Evolutionary conservation across 257 asterid species (phyloP).

Genomic region (Leonotis leonurus): DNA sequence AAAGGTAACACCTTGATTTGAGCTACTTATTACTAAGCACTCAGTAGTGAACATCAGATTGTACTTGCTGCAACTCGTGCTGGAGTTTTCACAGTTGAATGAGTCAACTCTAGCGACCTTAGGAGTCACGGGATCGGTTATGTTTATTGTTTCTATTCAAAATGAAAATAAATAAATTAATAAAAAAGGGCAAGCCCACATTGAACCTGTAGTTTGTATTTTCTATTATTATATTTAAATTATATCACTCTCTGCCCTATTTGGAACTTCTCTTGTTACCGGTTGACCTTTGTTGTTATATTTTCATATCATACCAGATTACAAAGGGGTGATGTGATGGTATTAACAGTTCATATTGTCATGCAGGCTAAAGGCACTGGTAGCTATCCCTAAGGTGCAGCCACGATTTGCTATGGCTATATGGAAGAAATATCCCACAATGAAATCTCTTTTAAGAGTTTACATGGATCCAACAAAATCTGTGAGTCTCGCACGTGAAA

Average conservation of each 20-base stretch:
- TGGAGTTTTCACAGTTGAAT: background rate
- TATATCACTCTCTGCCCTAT: background rate
- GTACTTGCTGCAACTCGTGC: background rate
- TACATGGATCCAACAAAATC: constrained; percentile 90
- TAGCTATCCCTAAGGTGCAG: constrained; percentile 92
- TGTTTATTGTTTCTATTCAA: background rate
- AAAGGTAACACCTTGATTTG: background rate
- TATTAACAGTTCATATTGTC: constrained; percentile 1
- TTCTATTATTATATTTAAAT: background rate
- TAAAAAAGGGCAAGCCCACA: background rate
- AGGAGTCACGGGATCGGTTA: background rate
- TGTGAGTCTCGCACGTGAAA: constrained; percentile 37
- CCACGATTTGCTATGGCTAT: constrained; percentile 89
- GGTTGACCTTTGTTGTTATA: background rate
- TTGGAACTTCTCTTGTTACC: constrained; percentile 6
- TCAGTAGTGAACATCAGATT: background rate
- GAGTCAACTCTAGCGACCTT: background rate
- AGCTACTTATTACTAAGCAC: background rate
- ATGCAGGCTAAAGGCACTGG: constrained; percentile 81
- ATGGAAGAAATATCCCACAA: constrained; percentile 88
- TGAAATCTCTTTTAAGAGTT: constrained; percentile 83
- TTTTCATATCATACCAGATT: background rate
- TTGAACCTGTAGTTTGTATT: background rate
- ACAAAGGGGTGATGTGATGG: background rate
- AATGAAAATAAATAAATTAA: too few relatives aligned